Evolutionary conservation across 306 rosid genomes (phyloP), one percentile per base, ranked within the genome.

Genomic region (Potentilla sterilis): DNA sequence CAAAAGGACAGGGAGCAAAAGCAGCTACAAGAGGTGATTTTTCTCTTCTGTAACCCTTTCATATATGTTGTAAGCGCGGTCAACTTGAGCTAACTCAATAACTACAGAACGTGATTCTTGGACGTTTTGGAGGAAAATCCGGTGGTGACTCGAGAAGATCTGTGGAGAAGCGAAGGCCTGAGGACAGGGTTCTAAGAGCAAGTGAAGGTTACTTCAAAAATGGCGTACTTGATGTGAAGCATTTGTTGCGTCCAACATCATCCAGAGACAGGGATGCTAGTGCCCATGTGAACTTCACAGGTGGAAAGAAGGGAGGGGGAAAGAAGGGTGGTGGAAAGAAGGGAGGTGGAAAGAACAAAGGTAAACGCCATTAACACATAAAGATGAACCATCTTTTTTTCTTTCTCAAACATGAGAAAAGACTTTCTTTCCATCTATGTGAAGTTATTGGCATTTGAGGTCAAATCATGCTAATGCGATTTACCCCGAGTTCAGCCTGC

Each of bases 181-280:
- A 85, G 81, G 80, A 88, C 62, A 80, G 83, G 72, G 90, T 82
- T 78, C 76, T 89, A 73, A 87, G 75, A 76, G 59, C 85, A 37
- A 88, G 81, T 37, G 92, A 89, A 87, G 96, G 93, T 72, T 77
- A 72, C 34, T 90, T 92, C 81, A 92, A 74, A 83, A 87, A 92
- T 38, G 97, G 97, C n/a, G 83, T 84, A 54, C 90, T 92, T 40
- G 85, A 92, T 68, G 96, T 90, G 70, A 90, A 86, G 76, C 93
- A 85, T 85, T 63, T 92, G 77, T 81, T 92, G 79, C 82, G 47
- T 38, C 80, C 87, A 2, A 57, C 85, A 35, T 82, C 86, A 54
- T 64, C 89, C 8, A 79, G 81, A 77, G 89, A 61, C 18, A 69
- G 12, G 21, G 79, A 55, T 24, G 42, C 67, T 34, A 79, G 76